Evolutionary conservation across 164 flowering plant species (phyloP), one percentile per base, ranked within the genome.

Genomic region (Pachysandra terminalis): DNA sequence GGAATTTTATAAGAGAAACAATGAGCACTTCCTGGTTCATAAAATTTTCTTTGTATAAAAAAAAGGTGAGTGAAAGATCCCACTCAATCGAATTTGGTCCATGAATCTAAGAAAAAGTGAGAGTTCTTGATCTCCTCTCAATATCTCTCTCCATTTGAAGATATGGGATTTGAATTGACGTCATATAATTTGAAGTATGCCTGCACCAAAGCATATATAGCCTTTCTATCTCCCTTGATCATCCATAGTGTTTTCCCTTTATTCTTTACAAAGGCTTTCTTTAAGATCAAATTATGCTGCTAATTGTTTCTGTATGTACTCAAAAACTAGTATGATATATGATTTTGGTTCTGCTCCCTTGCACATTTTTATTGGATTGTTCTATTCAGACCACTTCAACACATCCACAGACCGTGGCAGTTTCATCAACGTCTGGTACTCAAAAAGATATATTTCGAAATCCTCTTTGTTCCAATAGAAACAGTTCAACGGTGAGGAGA

Each of bases 321-420:
- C 13, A 19, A 52, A 37, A 1, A 56, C 37, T 9, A 3, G 13
- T 55, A 32, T 19, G 7, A 26, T 72, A 21, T 52, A 53, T 53
- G 8, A 22, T 61, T 49, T 56, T 37, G n/a, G 32, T 55, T 62
- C 25, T 61, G 59, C 28, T 10, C 17, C 15, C 21, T 37, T 57
- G 7, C 25, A 51, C 53, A 56, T 15, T 45, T 61, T 27, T 52
- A 3, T 59, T 45, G 9, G 7, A 53, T 13, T 41, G 10, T 71
- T 61, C 32, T 67, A 26, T 79, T 71, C 84, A 90, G 96, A 77
- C 64, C 64, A 69, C 74, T 68, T 70, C 68, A 48, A 63, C 65
- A 35, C 77, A 58, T 78, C 67, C 79, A 55, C 81, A 67, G 67
- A 63, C 72, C 65, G 78, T 74, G 56, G 72, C 77, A 65, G 69